phyloP scores from a whole-genome alignment of 2,329 filamentous ascomycete genomes.

The Botryotinia globosa region DNA sequence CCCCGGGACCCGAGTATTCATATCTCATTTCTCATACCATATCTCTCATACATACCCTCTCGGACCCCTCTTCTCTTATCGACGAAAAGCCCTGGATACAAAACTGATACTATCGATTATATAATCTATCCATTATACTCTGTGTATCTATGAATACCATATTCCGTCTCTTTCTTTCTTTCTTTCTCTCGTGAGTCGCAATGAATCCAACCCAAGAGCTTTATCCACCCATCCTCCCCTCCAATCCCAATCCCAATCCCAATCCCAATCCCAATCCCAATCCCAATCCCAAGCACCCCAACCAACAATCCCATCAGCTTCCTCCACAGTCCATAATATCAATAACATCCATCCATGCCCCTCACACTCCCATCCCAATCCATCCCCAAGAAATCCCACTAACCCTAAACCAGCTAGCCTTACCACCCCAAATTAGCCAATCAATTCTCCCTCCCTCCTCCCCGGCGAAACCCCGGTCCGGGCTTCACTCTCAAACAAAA shows the following conservation, averaged over 20 bases:
- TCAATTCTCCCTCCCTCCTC: background rate
- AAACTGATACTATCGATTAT: background rate
- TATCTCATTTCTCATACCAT: background rate
- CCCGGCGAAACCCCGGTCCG: background rate
- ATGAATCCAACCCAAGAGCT: background rate
- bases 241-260: too few species aligned
- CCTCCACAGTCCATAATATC: too few species aligned
- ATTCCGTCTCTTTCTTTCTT: background rate
- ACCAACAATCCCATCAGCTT: too few species aligned
- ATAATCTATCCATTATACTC: background rate
- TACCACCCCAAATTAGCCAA: background rate
- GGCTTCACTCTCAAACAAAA: background rate
- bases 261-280: too few species aligned
- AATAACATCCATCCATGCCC: too few species aligned
- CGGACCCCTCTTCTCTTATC: background rate
- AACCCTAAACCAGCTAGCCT: background rate
- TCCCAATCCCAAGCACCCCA: too few species aligned
- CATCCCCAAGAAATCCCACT: background rate
- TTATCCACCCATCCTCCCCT: background rate
- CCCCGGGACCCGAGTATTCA: background rate
- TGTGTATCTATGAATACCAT: too few species aligned
- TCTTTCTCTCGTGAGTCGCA: too few species aligned
- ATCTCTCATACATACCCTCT: background rate
- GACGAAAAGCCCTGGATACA: background rate
- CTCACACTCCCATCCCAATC: too few species aligned